A percentile compares a stretch with the other conserved stretches of the same genome.
Conservation (phyloP, 192 early-diverging fungal genomes). For the Cladochytrium replicatum region DNA sequence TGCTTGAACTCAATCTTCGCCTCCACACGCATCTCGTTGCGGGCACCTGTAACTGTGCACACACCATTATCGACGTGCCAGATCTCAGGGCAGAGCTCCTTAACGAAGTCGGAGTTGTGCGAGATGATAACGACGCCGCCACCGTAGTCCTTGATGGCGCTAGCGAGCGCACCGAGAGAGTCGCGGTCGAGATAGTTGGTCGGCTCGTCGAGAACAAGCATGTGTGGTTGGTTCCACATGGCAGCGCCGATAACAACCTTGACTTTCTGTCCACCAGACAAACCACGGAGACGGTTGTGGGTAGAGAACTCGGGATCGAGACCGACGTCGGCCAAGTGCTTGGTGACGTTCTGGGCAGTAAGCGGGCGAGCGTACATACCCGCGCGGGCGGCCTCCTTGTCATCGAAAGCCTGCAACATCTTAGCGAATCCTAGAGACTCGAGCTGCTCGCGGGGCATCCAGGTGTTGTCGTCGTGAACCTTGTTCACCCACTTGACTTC, state of each 20-base stretch:
- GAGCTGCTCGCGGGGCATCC: conserved; percentile 58
- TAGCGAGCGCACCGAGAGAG: conserved; percentile 48
- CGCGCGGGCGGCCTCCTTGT: conserved; percentile 61
- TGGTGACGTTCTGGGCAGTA: conserved; percentile 50
- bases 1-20: conserved; percentile 42
- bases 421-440: conserved; percentile 62
- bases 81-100: conserved; percentile 41
- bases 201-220: conserved; percentile 85
- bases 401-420: conserved; percentile 68
- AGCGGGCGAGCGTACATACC: conserved; percentile 60
- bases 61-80: conserved; percentile 46
- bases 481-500: conserved; percentile 69
- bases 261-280: conserved; percentile 77
- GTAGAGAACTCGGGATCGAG: conserved; percentile 66
- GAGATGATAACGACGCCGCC: conserved; percentile 75
- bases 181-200: conserved; percentile 66
- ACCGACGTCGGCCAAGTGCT: conserved; percentile 69
- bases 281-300: conserved; percentile 54
- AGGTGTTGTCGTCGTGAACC: conserved; percentile 60
- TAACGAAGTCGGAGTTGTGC: conserved; percentile 57
- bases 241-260: conserved; percentile 77
- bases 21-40: conserved; percentile 8
- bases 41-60: conserved; percentile 30
- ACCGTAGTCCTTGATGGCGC: conserved; percentile 61
- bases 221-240: conserved; percentile 82